Evolutionary conservation across 345 rosid genomes (phyloP).

Genomic region (rapeseed (Brassica napus)): DNA sequence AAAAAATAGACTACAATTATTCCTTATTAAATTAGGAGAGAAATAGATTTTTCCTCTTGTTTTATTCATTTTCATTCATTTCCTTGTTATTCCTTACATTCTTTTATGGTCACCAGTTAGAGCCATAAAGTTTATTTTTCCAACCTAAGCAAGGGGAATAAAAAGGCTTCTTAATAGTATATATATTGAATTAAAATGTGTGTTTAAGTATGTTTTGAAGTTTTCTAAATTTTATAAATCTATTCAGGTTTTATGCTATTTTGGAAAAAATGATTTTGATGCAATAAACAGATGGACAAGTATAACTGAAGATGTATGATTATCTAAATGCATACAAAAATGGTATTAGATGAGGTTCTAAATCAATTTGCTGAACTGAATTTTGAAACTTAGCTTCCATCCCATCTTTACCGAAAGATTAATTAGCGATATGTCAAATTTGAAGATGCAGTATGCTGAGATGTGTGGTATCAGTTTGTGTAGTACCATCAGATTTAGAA

Average conservation of each 20-base stretch:
- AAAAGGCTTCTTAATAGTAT: no score
- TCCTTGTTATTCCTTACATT: no score
- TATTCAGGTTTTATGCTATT: not conserved
- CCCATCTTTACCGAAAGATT: no score
- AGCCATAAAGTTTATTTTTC: not conserved
- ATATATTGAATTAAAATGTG: not conserved
- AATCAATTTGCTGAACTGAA: not conserved
- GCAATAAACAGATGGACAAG: not conserved
- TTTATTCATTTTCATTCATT: no score
- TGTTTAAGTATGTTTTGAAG: not conserved
- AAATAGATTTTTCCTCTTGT: no score
- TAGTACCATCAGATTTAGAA: no score
- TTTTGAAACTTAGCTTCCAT: not conserved
- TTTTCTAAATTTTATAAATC: not conserved
- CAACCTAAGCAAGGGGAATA: not conserved
- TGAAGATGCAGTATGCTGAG: no score
- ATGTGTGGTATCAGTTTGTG: no score
- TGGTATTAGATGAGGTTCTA: not conserved
- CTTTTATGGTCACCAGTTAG: no score
- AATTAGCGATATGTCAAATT: no score
- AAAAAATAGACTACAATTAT: no score
- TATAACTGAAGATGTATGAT: not conserved
- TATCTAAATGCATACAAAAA: not conserved
- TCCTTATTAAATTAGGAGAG: no score
- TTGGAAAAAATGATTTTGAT: not conserved